Conservation (phyloP, 805 yeast species). For the Teunomyces atbi region DNA sequence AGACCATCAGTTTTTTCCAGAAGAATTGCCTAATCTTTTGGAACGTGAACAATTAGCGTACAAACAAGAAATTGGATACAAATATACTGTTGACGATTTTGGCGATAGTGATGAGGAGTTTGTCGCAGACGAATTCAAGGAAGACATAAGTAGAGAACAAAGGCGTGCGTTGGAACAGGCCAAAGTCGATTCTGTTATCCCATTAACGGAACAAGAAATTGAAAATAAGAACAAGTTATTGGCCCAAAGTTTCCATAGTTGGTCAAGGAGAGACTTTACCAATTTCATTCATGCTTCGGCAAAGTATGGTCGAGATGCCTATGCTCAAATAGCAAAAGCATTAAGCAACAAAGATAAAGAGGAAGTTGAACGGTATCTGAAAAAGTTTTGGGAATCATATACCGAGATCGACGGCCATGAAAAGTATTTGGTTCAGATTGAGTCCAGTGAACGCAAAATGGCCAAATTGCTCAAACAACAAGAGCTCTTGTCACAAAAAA, state of each 20-base stretch:
- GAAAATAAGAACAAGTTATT: slow-evolving; percentile 51
- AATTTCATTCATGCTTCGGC: slow-evolving; percentile 69
- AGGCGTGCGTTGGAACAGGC: slow-evolving; percentile 48
- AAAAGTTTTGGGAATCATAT: slow-evolving; percentile 63
- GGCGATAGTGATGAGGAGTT: slow-evolving; percentile 54
- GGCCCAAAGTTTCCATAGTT: slow-evolving; percentile 57
- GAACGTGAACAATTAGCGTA: slow-evolving; percentile 65
- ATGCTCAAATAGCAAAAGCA: slow-evolving; percentile 49
- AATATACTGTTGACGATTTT: slow-evolving; percentile 58
- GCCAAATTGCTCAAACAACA: slow-evolving; percentile 57
- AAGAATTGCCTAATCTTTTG: slow-evolving; percentile 49
- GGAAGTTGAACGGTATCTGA: slow-evolving; percentile 59
- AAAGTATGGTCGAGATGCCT: slow-evolving; percentile 57
- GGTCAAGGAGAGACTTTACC: slow-evolving; percentile 77
- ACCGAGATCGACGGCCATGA: slow-evolving; percentile 66
- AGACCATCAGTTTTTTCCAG: slow-evolving; percentile 74
- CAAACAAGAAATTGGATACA: slow-evolving; percentile 58
- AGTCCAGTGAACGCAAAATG: slow-evolving; percentile 66
- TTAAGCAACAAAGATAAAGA: slow-evolving; percentile 55
- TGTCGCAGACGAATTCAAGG: slow-evolving; percentile 46
- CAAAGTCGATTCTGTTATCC: slow-evolving; percentile 53
- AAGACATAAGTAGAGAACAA: slow-evolving; percentile 34
- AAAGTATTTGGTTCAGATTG: slow-evolving; percentile 69
- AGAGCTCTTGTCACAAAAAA: slow-evolving; percentile 50
- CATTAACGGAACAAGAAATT: slow-evolving; percentile 63